Conservation (phyloP, 768 basidiomycete species). For the Tulasnella sp. region DNA sequence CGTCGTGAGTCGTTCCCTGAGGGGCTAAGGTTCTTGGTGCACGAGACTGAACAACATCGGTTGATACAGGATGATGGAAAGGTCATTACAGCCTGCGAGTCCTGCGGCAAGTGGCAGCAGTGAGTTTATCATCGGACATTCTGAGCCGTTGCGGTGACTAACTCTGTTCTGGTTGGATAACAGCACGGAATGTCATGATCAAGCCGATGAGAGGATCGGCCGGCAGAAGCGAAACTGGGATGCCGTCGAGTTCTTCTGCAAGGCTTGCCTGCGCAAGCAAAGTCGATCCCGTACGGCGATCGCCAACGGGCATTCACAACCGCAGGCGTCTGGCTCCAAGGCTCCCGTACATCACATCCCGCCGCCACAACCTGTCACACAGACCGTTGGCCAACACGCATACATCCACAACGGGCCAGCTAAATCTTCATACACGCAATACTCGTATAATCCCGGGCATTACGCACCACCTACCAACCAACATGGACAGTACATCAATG, state of each 20-base stretch:
- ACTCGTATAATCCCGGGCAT: too few relatives aligned
- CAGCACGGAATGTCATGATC: constrained; percentile 64
- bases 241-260: constrained; percentile 69
- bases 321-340: too few relatives aligned
- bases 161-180: not conserved
- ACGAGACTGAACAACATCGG: too few relatives aligned
- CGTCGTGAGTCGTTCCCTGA: constrained; percentile 37
- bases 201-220: constrained; percentile 51
- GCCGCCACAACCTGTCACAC: not conserved
- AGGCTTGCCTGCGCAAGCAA: constrained; percentile 34
- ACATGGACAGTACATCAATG: too few relatives aligned
- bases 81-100: constrained; percentile 71
- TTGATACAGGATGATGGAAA: constrained; percentile 57
- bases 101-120: constrained; percentile 83
- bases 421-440: too few relatives aligned
- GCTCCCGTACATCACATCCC: too few relatives aligned
- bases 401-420: too few relatives aligned
- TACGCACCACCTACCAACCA: too few relatives aligned
- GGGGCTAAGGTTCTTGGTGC: too few relatives aligned
- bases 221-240: constrained; percentile 72
- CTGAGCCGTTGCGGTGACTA: not conserved
- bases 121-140: not conserved
- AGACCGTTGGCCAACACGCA: too few relatives aligned
- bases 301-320: too few relatives aligned
- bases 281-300: not conserved